Evolutionary conservation across 176 grass and related monocot genomes (phyloP).

Genomic region (Avena eriantha): DNA sequence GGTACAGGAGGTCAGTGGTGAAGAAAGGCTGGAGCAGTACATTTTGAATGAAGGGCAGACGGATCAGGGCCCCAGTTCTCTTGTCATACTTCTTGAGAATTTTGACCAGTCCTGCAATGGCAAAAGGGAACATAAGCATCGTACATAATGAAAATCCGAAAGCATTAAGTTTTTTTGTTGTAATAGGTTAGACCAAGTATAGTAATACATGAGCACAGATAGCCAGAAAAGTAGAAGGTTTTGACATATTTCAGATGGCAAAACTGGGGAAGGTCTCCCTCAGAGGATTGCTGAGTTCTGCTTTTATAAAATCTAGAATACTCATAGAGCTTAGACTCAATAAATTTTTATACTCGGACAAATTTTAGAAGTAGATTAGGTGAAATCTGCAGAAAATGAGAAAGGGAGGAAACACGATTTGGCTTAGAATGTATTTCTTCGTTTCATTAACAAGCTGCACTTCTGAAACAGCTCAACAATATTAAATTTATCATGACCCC

Average conservation of each 20-base stretch:
- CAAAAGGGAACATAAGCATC: slow-evolving; percentile 35
- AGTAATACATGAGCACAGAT: not conserved
- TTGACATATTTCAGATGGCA: not conserved
- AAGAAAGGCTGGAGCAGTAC: slow-evolving; percentile 96
- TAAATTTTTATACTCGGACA: not conserved
- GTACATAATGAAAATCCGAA: not conserved
- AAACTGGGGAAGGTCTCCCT: not conserved
- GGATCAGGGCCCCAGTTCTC: slow-evolving; percentile 86
- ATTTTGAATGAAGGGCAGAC: slow-evolving; percentile 89
- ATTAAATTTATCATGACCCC: not conserved
- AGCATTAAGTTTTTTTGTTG: not conserved
- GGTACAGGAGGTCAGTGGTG: slow-evolving; percentile 82
- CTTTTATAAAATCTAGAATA: not conserved
- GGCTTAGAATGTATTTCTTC: not conserved
- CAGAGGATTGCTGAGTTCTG: not conserved
- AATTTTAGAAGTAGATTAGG: not conserved
- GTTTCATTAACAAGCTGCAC: not conserved
- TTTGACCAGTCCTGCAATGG: slow-evolving; percentile 77
- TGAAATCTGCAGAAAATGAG: not conserved
- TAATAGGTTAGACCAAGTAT: not conserved
- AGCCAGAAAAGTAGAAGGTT: not conserved
- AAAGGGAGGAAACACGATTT: not conserved
- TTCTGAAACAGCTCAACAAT: not conserved
- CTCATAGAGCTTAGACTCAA: slow-evolving; percentile 1
- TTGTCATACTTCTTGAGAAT: slow-evolving; percentile 99